These are phyloP conservation scores for Trichodelitschia bisporula DNA, from an alignment of 495 filamentous ascomycete genomes.

Conservation along the genomic window DNA sequence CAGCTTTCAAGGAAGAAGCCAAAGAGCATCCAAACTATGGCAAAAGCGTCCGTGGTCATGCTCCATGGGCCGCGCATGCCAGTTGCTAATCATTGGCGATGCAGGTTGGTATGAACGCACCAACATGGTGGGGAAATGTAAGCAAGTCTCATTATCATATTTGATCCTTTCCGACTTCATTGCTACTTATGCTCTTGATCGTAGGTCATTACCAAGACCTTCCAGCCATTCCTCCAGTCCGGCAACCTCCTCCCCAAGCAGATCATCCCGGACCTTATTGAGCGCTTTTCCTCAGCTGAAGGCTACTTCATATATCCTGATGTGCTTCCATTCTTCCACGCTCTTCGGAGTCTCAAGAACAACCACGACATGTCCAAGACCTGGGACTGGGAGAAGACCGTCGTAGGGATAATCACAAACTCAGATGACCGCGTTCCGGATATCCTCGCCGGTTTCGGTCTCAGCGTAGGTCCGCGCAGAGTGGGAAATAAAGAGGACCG, in stretches of 20 bases:
- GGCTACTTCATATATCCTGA: constrained; percentile 37
- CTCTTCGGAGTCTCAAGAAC: constrained; percentile 14
- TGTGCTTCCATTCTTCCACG: constrained; percentile 25
- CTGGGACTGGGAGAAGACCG: constrained; percentile 17
- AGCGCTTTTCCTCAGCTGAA: constrained; percentile 31
- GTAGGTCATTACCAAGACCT: constrained; percentile 23
- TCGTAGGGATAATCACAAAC: constrained; percentile 50
- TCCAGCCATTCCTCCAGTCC: constrained; percentile 13
- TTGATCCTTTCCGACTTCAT: background rate
- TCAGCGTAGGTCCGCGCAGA: constrained; percentile 22
- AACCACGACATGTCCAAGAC: too few relatives aligned
- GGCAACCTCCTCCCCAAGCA: constrained; percentile 17
- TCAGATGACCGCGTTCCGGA: constrained; percentile 45
- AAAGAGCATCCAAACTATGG: constrained; percentile 43
- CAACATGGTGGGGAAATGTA: constrained; percentile 47
- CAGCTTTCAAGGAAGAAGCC: constrained; percentile 26
- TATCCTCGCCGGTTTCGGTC: constrained; percentile 34
- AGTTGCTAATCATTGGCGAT: too few relatives aligned
- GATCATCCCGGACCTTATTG: constrained; percentile 28
- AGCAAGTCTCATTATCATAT: constrained; percentile 1
- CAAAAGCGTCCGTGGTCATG: constrained; percentile 22
- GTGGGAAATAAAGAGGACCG: constrained; percentile 2
- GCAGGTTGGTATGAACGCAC: constrained; percentile 29
- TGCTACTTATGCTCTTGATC: background rate
- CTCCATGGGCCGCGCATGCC: too few relatives aligned